A percentile compares a stretch with the other conserved stretches of the same genome.
Evolutionary conservation across 768 basidiomycete species (phyloP).

Genomic region (Crassisporium funariophilum): DNA sequence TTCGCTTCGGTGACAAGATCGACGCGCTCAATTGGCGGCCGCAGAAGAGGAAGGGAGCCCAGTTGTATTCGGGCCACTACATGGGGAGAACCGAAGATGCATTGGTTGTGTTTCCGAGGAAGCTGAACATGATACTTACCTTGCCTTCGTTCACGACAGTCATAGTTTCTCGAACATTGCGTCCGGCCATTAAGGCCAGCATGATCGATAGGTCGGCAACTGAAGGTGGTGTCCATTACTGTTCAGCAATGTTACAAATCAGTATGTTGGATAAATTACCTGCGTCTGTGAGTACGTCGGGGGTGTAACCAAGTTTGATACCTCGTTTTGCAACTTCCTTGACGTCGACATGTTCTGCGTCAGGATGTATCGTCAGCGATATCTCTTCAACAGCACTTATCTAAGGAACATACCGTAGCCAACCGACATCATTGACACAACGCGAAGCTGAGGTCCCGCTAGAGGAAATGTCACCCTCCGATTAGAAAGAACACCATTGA

Average conservation of each 20-base stretch:
- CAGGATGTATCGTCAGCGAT: background rate
- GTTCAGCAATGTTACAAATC: background rate
- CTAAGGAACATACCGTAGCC: conserved; percentile 84
- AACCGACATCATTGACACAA: conserved; percentile 94
- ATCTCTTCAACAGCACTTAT: background rate
- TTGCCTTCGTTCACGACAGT: conserved; percentile 68
- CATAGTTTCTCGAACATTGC: conserved; percentile 71
- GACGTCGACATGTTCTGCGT: conserved; percentile 79
- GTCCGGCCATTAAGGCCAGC: conserved; percentile 90
- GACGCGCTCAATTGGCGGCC: conserved; percentile 78
- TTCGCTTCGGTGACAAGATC: conserved; percentile 52
- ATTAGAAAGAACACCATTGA: background rate
- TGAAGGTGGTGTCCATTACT: conserved; percentile 26
- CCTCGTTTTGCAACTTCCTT: conserved; percentile 56
- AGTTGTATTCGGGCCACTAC: conserved; percentile 79
- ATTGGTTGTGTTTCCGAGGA: background rate
- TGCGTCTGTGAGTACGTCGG: conserved; percentile 91
- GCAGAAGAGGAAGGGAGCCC: conserved; percentile 84
- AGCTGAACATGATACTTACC: conserved; percentile 40
- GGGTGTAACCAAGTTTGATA: conserved; percentile 86
- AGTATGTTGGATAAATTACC: conserved; percentile 41
- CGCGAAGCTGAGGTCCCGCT: conserved; percentile 76
- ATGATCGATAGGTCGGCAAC: conserved; percentile 91
- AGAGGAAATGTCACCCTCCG: background rate
- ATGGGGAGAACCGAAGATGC: background rate